phyloP scores from a whole-genome alignment of 1,139 yeast species.

The Arxiozyma slooffiae region DNA sequence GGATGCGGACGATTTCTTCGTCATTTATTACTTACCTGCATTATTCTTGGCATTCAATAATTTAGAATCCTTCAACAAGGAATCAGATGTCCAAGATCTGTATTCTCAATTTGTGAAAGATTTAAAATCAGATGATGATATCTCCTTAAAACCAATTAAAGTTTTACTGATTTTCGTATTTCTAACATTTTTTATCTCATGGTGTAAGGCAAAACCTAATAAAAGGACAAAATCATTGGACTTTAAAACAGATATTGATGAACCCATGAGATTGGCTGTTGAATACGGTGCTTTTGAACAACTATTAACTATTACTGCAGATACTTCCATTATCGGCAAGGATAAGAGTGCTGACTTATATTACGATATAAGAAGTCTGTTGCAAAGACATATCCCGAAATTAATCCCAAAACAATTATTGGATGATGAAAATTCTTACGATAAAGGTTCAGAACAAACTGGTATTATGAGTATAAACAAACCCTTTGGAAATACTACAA shows the following conservation, averaged over 20 bases:
- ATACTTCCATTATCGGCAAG: constrained; percentile 39
- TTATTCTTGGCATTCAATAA: constrained; percentile 39
- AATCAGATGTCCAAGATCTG: constrained; percentile 31
- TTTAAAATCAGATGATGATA: constrained; percentile 33
- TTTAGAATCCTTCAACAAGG: constrained; percentile 23
- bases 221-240: constrained; percentile 36
- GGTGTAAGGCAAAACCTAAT: constrained; percentile 50
- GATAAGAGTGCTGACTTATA: constrained; percentile 36
- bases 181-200: constrained; percentile 53
- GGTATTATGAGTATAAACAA: constrained; percentile 5
- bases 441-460: constrained; percentile 6
- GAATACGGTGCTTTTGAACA: constrained; percentile 75
- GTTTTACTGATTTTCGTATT: constrained; percentile 53
- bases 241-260: constrained; percentile 39
- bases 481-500: background rate
- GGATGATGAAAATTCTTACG: constrained; percentile 34
- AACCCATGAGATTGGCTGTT: constrained; percentile 43
- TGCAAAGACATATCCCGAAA: constrained; percentile 58
- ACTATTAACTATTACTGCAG: constrained; percentile 61
- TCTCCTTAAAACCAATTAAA: constrained; percentile 46
- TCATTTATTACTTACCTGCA: constrained; percentile 58
- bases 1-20: constrained; percentile 50
- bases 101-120: constrained; percentile 31
- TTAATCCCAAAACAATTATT: constrained; percentile 39
- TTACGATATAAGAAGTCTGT: constrained; percentile 58